Base-by-base conservation (phyloP, 345 rosid genomes). In the Populus alba region DNA sequence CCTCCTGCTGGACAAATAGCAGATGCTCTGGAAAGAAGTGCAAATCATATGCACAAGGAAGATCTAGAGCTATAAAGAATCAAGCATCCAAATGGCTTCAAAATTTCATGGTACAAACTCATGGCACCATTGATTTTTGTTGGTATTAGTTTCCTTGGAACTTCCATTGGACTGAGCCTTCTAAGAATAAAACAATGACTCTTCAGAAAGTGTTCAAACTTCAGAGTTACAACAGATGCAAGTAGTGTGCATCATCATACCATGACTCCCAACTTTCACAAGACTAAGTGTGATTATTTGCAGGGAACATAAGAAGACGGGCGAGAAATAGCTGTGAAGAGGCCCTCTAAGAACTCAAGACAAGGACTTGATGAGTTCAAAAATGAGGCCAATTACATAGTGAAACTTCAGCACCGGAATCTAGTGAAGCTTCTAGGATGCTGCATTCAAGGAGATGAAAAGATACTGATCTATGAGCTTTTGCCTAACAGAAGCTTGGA, bases 381-480 rank as follows among this genome's bases (percentile, higher is more conserved):
- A 35, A 68, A 68, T 68, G 71, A 68, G 23, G 71, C 22, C 17
- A 35, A 17, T 13, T n/a, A 22, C 10, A 68, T 35, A 8, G 71
- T 12, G n/a, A 68, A 68, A 68, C 71, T 68, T 68, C 71, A 68
- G 27, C 71, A 68, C 23, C 16, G 16, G 71, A 68, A 68, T 38
- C 71, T 68, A 22, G 71, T 68, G 13, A 68, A 68, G 49, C 29
- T 66, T 66, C 37, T 66, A 17, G 69, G 69, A 66, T 66, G 39
- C 41, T 66, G 69, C 69, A 66, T 66, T 17, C 1, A 66, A 66
- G n/a, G 5, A 13, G 38, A 66, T 29, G 69, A 66, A 59, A 59
- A 25, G 63, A 59, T 59, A 13, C 25, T 59, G n/a, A 59, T n/a
- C 0, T 59, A 59, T 12, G 63, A 59, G 63, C 23, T 59, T 5